Evolutionary conservation across 129 eudicot genomes (phyloP).

Genomic region (Flaveria sonorensis): DNA sequence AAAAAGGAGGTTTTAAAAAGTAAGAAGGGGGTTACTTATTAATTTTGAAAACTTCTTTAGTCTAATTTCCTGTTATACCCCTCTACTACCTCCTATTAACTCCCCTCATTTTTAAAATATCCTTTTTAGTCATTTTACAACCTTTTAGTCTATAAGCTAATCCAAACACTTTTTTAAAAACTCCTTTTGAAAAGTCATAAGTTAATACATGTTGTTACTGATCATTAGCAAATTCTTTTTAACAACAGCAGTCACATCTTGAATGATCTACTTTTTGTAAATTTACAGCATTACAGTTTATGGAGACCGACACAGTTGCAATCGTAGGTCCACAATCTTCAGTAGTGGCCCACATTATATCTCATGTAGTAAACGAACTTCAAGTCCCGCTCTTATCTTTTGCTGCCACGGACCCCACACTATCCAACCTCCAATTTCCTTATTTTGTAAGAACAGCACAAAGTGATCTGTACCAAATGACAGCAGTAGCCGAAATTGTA

Average conservation of each 20-base stretch:
- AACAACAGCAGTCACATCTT: neutral
- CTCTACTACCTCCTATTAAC: too few relatives aligned
- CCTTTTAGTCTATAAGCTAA: too few relatives aligned
- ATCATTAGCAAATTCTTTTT: neutral
- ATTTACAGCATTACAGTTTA: slow-evolving; percentile 74
- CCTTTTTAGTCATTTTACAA: too few relatives aligned
- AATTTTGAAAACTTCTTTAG: too few relatives aligned
- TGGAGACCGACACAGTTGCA: slow-evolving; percentile 79
- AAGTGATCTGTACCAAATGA: slow-evolving; percentile 85
- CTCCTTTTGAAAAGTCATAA: too few relatives aligned
- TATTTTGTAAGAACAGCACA: slow-evolving; percentile 77
- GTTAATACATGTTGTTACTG: too few relatives aligned
- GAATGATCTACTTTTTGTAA: neutral
- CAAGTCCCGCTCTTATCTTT: slow-evolving; percentile 85
- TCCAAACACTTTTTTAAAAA: too few relatives aligned
- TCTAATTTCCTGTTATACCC: too few relatives aligned
- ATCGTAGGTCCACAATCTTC: slow-evolving; percentile 93
- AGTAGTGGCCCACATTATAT: slow-evolving; percentile 73
- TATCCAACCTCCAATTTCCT: slow-evolving; percentile 78
- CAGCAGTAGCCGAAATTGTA: slow-evolving; percentile 67
- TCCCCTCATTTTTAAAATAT: too few relatives aligned
- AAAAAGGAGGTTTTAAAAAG: too few relatives aligned
- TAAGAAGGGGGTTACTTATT: too few relatives aligned
- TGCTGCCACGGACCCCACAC: slow-evolving; percentile 91
- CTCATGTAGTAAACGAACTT: slow-evolving; percentile 71